Evolutionary conservation across 495 filamentous ascomycete genomes (phyloP).

Genomic region (Aspergillus cavernicola): DNA sequence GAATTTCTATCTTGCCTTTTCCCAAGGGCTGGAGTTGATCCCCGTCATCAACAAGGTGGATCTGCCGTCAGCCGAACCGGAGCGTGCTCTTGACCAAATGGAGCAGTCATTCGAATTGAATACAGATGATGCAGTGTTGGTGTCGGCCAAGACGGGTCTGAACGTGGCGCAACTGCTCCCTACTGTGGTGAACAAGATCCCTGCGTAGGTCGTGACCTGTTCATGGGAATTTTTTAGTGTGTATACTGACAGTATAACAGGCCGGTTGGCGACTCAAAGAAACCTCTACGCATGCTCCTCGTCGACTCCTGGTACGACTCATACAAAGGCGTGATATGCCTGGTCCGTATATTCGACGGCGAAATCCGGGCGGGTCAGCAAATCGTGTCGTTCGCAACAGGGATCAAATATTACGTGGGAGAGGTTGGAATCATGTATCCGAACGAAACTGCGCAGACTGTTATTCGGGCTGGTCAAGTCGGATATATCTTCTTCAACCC

Average conservation of each 20-base stretch:
- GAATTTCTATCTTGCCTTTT: conserved; percentile 96
- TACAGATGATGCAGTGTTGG: conserved; percentile 70
- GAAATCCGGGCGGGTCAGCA: conserved; percentile 77
- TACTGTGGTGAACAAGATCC: conserved; percentile 78
- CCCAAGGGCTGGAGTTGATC: conserved; percentile 79
- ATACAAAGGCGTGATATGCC: conserved; percentile 88
- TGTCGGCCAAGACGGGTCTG: conserved; percentile 90
- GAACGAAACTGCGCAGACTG: conserved; percentile 72
- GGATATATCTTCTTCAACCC: conserved; percentile 97
- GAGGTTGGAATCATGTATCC: conserved; percentile 98
- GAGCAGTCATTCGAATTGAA: conserved; percentile 82
- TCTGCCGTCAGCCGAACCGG: conserved; percentile 78
- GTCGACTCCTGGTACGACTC: conserved; percentile 98
- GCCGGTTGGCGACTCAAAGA: conserved; percentile 65
- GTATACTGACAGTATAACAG: conserved; percentile 30
- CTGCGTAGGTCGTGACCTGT: conserved; percentile 47
- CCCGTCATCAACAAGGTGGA: conserved; percentile 97
- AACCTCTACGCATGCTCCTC: conserved; percentile 76
- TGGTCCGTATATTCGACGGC: conserved; percentile 91
- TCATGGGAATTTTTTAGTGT: background rate
- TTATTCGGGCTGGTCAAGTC: conserved; percentile 85
- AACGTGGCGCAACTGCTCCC: conserved; percentile 81
- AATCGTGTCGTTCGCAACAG: conserved; percentile 79
- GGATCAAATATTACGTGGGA: conserved; percentile 82
- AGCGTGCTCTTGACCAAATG: conserved; percentile 82